Evolutionary conservation across 2,329 filamentous ascomycete genomes (phyloP).

Genomic region (Botrytis cinerea): DNA sequence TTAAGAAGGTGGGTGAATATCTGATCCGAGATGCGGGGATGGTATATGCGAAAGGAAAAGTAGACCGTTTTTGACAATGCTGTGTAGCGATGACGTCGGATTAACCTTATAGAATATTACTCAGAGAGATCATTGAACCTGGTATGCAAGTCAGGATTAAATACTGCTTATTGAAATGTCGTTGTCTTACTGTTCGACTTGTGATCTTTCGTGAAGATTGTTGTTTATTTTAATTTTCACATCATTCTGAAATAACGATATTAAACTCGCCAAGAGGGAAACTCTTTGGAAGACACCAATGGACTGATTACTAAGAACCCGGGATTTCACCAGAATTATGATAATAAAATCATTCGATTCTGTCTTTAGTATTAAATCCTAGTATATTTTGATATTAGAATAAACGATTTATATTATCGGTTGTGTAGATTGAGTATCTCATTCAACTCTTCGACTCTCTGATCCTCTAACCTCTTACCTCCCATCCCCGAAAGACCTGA

Average conservation of each 20-base stretch:
- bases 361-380: too few species aligned
- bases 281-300: not conserved
- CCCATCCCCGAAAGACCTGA: too few species aligned
- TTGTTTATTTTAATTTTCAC: not conserved
- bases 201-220: not conserved
- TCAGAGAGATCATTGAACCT: not conserved
- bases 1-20: not conserved
- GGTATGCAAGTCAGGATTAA: not conserved
- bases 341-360: too few species aligned
- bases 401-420: too few species aligned
- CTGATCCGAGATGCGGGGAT: not conserved
- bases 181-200: not conserved
- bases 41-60: not conserved
- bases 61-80: not conserved
- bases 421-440: too few species aligned
- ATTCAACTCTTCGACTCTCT: too few species aligned
- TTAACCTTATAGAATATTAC: not conserved
- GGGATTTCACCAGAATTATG: too few species aligned
- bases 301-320: too few species aligned
- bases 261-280: not conserved
- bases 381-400: too few species aligned
- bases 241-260: not conserved
- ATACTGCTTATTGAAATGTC: not conserved
- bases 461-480: too few species aligned
- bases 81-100: not conserved